Base-by-base conservation (phyloP, 73 alveolate genomes). In the Urostyla sp. region DNA sequence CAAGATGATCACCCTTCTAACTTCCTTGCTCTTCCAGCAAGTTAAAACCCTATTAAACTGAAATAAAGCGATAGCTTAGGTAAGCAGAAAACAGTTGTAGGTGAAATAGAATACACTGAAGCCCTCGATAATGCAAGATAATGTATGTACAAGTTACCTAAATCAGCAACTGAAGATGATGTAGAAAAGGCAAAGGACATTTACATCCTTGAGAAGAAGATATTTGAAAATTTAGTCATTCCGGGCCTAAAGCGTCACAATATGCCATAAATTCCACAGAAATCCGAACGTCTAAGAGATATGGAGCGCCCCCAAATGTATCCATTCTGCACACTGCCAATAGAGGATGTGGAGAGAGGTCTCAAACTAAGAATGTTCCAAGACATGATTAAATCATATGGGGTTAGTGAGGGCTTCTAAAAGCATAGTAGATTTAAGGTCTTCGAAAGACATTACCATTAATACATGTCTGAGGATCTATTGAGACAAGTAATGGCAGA, bases 231-330 rank as follows among this genome's bases (percentile, higher is more conserved):
- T 32, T 53, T 92, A 28, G 80, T 72, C 20, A 74, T 87, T 30
- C 98, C 98, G 8, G 98, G 98, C 0, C 27, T 89, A 26, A 82
- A 80, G 54, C 85, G 98, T 72, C 63, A 84, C 44, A 23, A 73
- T 24, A 92, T 94, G 98, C 98, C 98, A 18, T 87, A 85, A 43
- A 87, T 81, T 16, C 94, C 97, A 54, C 84, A 85, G 48, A 92
- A 92, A 48, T 72, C 96, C 30, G 78, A 85, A 26, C 79, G 87
- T 2, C 37, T 75, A 21, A 85, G 98, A 90, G 89, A 94, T 31
- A 93, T 94, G 13, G 92, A 81, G 52, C 73, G 57, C 15, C 73
- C 95, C 0, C 76, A 90, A 34, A 35, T 92, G 45, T 93, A 89
- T 61, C 97, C 98, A 36, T 94, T 94, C 79, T 59, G 83, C 0